A percentile compares a stretch with the other conserved stretches of the same genome.
phyloP scores from a whole-genome alignment of 129 eudicot genomes.

The Arctium minus region DNA sequence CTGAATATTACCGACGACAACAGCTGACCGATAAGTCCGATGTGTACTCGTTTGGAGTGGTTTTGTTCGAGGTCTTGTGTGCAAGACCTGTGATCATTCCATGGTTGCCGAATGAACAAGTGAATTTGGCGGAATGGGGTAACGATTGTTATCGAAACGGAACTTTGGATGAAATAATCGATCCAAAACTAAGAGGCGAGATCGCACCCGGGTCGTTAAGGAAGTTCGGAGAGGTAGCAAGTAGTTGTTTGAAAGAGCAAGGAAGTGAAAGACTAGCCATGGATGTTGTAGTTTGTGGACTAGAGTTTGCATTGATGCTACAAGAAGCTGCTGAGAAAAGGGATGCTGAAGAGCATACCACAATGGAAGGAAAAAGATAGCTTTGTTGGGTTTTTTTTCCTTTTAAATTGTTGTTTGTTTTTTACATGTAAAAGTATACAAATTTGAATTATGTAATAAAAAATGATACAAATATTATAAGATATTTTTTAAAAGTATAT shows the following conservation, averaged over 20 bases:
- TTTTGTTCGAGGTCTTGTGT: constrained; percentile 45
- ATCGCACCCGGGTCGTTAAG: constrained; percentile 37
- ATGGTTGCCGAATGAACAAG: constrained; percentile 20
- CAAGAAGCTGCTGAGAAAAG: constrained; percentile 34
- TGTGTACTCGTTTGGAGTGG: constrained; percentile 56
- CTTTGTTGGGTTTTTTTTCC: too few relatives aligned
- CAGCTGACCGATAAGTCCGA: constrained; percentile 35
- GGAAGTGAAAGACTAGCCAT: constrained; percentile 41
- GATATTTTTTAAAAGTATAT: too few relatives aligned
- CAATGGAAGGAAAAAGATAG: too few relatives aligned
- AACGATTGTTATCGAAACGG: constrained; percentile 20
- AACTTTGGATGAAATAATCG: constrained; percentile 20
- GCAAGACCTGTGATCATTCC: constrained; percentile 26
- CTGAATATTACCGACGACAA: constrained; percentile 20
- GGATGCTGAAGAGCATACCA: not conserved
- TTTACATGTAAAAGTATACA: too few relatives aligned
- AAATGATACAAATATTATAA: too few relatives aligned
- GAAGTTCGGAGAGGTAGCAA: constrained; percentile 34
- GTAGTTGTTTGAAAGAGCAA: constrained; percentile 32
- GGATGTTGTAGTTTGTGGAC: constrained; percentile 40
- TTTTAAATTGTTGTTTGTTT: too few relatives aligned
- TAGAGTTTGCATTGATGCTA: constrained; percentile 38
- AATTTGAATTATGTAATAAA: too few relatives aligned
- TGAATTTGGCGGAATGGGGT: constrained; percentile 45
- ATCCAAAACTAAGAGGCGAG: constrained; percentile 26